A percentile compares a stretch with the other conserved stretches of the same genome.
These are phyloP conservation scores for Pulveroboletus sp. DNA, from an alignment of 768 basidiomycete genomes.

Conservation along the genomic window DNA sequence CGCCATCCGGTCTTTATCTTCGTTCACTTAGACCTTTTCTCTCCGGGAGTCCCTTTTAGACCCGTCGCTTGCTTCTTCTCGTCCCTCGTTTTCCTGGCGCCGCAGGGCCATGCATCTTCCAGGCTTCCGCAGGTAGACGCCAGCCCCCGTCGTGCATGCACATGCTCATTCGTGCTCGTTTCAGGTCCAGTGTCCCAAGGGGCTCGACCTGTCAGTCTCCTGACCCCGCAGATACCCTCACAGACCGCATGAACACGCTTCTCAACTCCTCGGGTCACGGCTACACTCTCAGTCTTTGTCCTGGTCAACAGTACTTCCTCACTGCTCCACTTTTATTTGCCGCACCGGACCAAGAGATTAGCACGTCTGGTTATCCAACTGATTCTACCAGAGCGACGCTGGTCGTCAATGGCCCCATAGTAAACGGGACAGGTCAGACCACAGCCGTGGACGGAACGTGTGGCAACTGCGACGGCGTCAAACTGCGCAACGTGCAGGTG, in stretches of 20 bases:
- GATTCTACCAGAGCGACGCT: constrained; percentile 64
- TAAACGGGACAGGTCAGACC: constrained; percentile 61
- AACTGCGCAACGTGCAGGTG: constrained; percentile 70
- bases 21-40: neutral
- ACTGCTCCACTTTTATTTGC: constrained; percentile 63
- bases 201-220: constrained; percentile 33
- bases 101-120: constrained; percentile 14
- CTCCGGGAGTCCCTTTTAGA: neutral
- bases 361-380: constrained; percentile 70
- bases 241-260: constrained; percentile 60
- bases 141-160: no score
- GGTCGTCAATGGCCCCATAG: constrained; percentile 59
- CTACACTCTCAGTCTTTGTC: constrained; percentile 66
- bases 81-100: no score
- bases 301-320: constrained; percentile 55
- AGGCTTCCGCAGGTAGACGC: constrained; percentile 7
- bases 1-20: neutral
- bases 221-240: constrained; percentile 55
- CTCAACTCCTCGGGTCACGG: constrained; percentile 63
- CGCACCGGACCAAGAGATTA: constrained; percentile 72
- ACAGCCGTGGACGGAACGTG: constrained; percentile 71
- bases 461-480: constrained; percentile 50
- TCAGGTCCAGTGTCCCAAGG: constrained; percentile 2
- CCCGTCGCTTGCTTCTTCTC: neutral
- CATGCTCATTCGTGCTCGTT: no score